Evolutionary conservation across 192 early-diverging fungal genomes (phyloP).

Genomic region (Coemansia sp.): DNA sequence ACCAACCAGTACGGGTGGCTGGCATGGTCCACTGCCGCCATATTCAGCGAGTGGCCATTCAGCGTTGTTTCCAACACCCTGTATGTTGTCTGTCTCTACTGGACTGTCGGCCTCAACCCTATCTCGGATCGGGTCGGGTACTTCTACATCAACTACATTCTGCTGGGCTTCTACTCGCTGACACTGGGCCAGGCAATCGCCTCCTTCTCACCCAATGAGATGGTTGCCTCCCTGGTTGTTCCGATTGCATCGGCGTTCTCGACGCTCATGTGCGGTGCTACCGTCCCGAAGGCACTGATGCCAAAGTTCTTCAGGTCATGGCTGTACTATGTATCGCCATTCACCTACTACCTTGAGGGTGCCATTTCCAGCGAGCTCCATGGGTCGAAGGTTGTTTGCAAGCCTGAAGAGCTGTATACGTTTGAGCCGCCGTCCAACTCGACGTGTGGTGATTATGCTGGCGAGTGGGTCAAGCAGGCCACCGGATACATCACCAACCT

Average conservation of each 20-base stretch:
- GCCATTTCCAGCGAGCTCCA: constrained; percentile 59
- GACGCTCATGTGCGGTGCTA: constrained; percentile 62
- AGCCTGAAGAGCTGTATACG: constrained; percentile 38
- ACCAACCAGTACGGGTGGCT: constrained; percentile 65
- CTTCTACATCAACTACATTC: constrained; percentile 58
- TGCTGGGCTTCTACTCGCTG: constrained; percentile 52
- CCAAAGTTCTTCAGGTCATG: constrained; percentile 61
- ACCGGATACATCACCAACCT: constrained; percentile 54
- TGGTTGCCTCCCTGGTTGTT: constrained; percentile 60
- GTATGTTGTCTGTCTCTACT: constrained; percentile 61
- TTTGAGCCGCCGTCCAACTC: constrained; percentile 52
- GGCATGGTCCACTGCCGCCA: constrained; percentile 59
- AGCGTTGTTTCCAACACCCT: constrained; percentile 53
- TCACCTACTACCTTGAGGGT: constrained; percentile 62
- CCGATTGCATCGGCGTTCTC: constrained; percentile 61
- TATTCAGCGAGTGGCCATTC: constrained; percentile 64
- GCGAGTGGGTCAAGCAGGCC: constrained; percentile 28
- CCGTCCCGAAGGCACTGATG: constrained; percentile 56
- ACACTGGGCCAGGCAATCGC: constrained; percentile 62
- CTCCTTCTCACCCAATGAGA: constrained; percentile 56
- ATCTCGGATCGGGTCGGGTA: constrained; percentile 54
- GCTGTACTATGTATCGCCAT: constrained; percentile 67
- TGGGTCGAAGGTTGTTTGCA: constrained; percentile 50
- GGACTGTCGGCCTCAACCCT: constrained; percentile 57
- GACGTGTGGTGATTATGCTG: constrained; percentile 53